Evolutionary conservation across 305 asterid genomes (phyloP), one percentile per base, ranked within the genome.

Genomic region (Fraxinus dipetala): DNA sequence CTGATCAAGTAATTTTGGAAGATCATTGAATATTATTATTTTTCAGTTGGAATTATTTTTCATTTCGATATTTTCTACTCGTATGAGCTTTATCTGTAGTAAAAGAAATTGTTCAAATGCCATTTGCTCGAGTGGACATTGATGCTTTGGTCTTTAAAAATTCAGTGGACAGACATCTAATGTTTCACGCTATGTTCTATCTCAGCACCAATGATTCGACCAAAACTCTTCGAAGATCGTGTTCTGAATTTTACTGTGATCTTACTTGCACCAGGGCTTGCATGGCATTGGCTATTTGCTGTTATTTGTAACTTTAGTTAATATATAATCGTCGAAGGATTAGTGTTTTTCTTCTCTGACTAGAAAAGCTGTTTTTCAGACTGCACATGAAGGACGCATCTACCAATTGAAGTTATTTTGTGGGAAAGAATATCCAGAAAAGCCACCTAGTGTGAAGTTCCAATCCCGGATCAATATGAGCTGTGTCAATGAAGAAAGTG

Each of bases 351-450:
- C 43, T 56, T 9, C 8, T 84, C 83, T 89, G 74, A 82, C 76
- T 38, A n/a, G 78, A 74, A 78, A 79, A 75, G 10, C 61, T 85
- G 72, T 74, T 83, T 61, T n/a, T 75, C 92, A 94, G 98, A 87
- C 94, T 85, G 97, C 92, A 82, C 95, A 94, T 5, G 97, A 92
- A 86, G 97, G 98, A 74, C 95, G 94, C 70, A 93, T 93, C 83
- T 92, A 93, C 88, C 97, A 92, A 78, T 82, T 93, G 85, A 91
- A 93, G 83, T 81, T 94, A 82, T 91, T 92, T 82, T 94, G 98
- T 54, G 98, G 95, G 67, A 87, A 90, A 83, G 96, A 94, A 9
- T 94, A 92, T 86, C 97, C 98, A 5, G 97, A 94, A 56, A 85
- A 81, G 83, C 96, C 93, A 0, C 98, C 98, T 22, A 87, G 86